Evolutionary conservation across 1,139 yeast genomes (phyloP).

Genomic region (Groenewaldozyma sp.): DNA sequence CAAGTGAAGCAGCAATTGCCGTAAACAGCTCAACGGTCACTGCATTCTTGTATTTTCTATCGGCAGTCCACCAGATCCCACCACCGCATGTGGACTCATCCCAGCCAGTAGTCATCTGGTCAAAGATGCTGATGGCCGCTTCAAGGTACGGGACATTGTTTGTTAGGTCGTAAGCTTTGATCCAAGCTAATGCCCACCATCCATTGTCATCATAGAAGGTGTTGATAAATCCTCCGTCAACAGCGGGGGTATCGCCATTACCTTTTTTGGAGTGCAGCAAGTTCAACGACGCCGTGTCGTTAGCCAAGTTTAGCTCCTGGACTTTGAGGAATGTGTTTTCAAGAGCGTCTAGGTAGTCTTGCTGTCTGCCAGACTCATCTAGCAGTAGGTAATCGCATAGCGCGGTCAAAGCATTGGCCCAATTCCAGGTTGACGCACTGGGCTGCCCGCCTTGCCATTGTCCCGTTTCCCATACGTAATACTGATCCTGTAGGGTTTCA

Average conservation of each 20-base stretch:
- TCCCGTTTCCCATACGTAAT: conserved; percentile 3
- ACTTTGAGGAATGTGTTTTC: conserved; percentile 11
- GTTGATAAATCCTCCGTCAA: conserved; percentile 12
- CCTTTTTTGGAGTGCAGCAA: background rate
- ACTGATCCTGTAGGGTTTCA: conserved; percentile 1
- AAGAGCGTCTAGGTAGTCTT: conserved; percentile 3
- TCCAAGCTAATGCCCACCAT: conserved; percentile 18
- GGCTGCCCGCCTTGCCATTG: conserved; percentile 4
- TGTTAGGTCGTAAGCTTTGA: conserved; percentile 12
- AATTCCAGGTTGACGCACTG: conserved; percentile 9
- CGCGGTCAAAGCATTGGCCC: conserved; percentile 12
- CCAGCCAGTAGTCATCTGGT: conserved; percentile 13
- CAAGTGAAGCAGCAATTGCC: conserved; percentile 10
- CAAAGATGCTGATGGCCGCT: conserved; percentile 11
- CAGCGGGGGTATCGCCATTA: conserved; percentile 5
- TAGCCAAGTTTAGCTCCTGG: conserved; percentile 9
- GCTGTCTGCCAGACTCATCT: conserved; percentile 4
- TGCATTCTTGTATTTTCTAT: conserved; percentile 12
- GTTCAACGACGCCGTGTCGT: conserved; percentile 3
- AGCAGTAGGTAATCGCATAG: conserved; percentile 8
- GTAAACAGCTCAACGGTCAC: conserved; percentile 15
- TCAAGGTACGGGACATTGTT: conserved; percentile 8
- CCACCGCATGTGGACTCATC: conserved; percentile 11
- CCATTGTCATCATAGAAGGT: conserved; percentile 15
- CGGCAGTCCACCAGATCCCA: conserved; percentile 15